phyloP scores from a whole-genome alignment of 495 filamentous ascomycete genomes.

The Neurospora cerealis region DNA sequence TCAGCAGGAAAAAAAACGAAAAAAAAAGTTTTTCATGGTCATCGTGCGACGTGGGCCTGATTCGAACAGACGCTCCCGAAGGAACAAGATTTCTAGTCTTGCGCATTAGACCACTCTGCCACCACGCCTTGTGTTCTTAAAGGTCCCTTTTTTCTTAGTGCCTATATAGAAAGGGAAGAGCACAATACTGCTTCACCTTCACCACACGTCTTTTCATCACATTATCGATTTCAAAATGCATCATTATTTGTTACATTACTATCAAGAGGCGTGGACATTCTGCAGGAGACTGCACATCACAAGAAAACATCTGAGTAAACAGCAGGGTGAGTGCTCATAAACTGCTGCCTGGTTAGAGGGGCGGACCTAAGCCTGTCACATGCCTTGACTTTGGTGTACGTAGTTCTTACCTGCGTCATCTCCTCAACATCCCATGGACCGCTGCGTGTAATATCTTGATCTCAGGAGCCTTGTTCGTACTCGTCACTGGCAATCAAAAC shows the following conservation, averaged over 20 bases:
- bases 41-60: background rate
- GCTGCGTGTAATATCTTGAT: background rate
- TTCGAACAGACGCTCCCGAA: background rate
- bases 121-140: background rate
- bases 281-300: background rate
- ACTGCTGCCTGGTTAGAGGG: background rate
- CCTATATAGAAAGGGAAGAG: background rate
- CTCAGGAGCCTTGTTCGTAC: too few species aligned
- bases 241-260: background rate
- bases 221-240: background rate
- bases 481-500: background rate
- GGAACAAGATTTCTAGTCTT: background rate
- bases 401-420: background rate
- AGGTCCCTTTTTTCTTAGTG: fast-evolving
- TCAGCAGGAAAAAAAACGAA: background rate
- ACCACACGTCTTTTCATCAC: background rate
- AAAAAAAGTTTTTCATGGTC: background rate
- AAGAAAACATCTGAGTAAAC: background rate
- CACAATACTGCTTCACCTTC: background rate
- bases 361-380: too few species aligned
- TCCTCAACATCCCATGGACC: background rate
- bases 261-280: background rate
- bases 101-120: background rate
- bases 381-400: too few species aligned
- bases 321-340: background rate